A percentile compares a stretch with the other conserved stretches of the same genome.
Evolutionary conservation across 202 grass and related monocot species (phyloP).

Genomic region (Carex arenaria): DNA sequence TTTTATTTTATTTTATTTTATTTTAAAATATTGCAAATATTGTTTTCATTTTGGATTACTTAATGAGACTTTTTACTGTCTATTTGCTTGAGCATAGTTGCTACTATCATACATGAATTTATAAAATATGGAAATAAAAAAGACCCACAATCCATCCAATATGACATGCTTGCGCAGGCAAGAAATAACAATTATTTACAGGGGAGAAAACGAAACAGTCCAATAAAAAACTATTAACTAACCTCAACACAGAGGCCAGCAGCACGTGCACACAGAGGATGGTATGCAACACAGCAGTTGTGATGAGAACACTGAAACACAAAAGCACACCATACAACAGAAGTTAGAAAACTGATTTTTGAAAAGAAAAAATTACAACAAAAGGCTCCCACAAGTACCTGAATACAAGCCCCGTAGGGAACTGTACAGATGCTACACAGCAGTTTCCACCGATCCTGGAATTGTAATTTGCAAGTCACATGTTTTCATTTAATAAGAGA

Average conservation of each 20-base stretch:
- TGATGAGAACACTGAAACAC: constrained; percentile 82
- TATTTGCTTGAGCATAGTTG: neutral
- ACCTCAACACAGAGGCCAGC: constrained; percentile 99
- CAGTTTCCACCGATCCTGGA: constrained; percentile 96
- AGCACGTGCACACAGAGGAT: constrained; percentile 97
- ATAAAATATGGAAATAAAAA: neutral
- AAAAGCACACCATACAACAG: neutral
- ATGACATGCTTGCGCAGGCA: neutral
- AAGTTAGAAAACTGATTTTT: neutral
- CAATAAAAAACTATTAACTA: constrained; percentile 19
- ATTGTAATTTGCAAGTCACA: constrained; percentile 13
- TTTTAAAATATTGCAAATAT: neutral
- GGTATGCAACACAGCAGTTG: constrained; percentile 95
- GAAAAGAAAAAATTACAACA: constrained; percentile 2
- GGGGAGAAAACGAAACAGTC: neutral
- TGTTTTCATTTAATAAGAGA: neutral
- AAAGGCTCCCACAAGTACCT: constrained; percentile 49
- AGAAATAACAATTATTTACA: neutral
- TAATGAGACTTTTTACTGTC: neutral
- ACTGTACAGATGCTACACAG: constrained; percentile 97
- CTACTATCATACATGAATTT: neutral
- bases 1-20: neutral
- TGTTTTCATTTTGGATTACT: neutral
- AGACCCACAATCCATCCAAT: neutral
- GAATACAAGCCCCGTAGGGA: constrained; percentile 97